Evolutionary conservation across 169 alveolate genomes (phyloP).

Genomic region (Babesia gibsoni): DNA sequence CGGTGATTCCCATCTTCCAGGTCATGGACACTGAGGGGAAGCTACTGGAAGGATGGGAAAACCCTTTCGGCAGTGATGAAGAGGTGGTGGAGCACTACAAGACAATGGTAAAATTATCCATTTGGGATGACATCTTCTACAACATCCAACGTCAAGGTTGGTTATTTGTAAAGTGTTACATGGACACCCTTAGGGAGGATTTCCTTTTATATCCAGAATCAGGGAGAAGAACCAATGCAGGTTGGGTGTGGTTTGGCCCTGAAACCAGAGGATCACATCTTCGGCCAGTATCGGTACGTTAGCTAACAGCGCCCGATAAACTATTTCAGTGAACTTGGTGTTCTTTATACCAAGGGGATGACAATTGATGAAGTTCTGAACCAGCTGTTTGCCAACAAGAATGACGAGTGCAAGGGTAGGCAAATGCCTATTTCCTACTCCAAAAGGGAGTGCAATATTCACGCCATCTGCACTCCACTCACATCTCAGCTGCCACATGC

Average conservation of each 20-base stretch:
- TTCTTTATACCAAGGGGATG: slow-evolving; percentile 89
- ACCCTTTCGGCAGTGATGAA: slow-evolving; percentile 70
- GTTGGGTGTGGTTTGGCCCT: slow-evolving; percentile 90
- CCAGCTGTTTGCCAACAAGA: slow-evolving; percentile 73
- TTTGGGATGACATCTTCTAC: slow-evolving; percentile 80
- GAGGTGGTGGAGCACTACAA: slow-evolving; percentile 62
- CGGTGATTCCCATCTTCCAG: slow-evolving; percentile 71
- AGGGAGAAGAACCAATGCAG: slow-evolving; percentile 94
- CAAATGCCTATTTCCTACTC: slow-evolving; percentile 97
- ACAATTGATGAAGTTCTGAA: slow-evolving; percentile 77
- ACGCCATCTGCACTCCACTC: slow-evolving; percentile 92
- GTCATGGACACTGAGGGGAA: slow-evolving; percentile 74
- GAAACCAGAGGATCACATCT: slow-evolving; percentile 81
- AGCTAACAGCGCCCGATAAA: not conserved
- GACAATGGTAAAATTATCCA: slow-evolving; percentile 68
- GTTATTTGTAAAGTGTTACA: not conserved
- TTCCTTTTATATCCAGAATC: slow-evolving; percentile 91
- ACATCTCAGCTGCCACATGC: slow-evolving; percentile 94
- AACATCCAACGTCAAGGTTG: slow-evolving; percentile 85
- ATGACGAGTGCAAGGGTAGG: slow-evolving; percentile 93
- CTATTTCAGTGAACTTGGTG: slow-evolving; percentile 86
- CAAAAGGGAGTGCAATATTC: slow-evolving; percentile 78
- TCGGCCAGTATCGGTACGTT: slow-evolving; percentile 82
- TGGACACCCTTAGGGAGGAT: slow-evolving; percentile 74
- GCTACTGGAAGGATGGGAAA: slow-evolving; percentile 59